Evolutionary conservation across 1,284 basidiomycete genomes (phyloP), one percentile per base, ranked within the genome.

Genomic region (Puccinia brachypodii): DNA sequence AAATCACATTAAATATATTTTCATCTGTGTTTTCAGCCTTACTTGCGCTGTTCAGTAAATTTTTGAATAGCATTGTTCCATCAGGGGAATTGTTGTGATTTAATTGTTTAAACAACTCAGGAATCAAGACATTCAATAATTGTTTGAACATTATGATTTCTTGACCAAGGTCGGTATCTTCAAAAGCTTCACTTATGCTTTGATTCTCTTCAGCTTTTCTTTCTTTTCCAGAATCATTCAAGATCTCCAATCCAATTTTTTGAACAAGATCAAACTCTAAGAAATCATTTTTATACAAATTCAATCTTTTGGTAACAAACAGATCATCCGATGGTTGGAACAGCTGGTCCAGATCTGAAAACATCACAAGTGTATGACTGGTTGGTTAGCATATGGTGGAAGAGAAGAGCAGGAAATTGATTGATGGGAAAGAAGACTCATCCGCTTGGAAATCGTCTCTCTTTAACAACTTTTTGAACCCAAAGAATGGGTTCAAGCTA

Each of bases 211-310:
- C 14, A 33, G 14, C 16, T 44, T 47, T 36, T 76, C 16, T 50
- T 36, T 7, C 33, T n/a, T 31, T 31, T 11, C 6, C 33, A n/a
- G 25, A n/a, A 1, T 66, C 22, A 22, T 3, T 7, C 3, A 40
- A 28, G 6, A 33, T 9, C 13, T 53, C 58, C 19, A 22, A 44
- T 13, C 11, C 44, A 42, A 73, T 33, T 25, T 58, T 50, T 50
- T 66, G 78, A 22, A 81, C 16, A 8, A 81, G 56, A 53, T 81
- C 40, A 31, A 73, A 62, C 31, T 81, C 78, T 19, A 72, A 36
- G 16, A 68, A 38, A 75, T 81, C 79, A 75, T 81, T 72, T 19
- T 73, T 36, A 44, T 75, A 75, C 25, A 81, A 50, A 40, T 81
- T 81, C 4, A 75, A 66, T 53, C 72, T 58, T 69, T 81, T 72